Evolutionary conservation across 257 asterid genomes (phyloP).

Genomic region (Henckelia pumila): DNA sequence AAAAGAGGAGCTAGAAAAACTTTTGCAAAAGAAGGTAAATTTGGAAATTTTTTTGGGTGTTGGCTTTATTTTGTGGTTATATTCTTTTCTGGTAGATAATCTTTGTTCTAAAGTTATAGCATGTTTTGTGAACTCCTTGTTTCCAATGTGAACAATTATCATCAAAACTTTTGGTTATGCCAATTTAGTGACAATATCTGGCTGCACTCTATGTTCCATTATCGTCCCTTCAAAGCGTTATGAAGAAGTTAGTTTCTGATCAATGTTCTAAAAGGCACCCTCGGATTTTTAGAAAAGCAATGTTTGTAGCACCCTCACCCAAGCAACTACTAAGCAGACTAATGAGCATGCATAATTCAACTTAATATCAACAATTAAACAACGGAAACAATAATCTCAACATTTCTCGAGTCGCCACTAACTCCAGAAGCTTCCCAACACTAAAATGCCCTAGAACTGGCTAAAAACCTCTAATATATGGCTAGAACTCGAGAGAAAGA

Average conservation of each 20-base stretch:
- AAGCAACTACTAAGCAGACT: no score
- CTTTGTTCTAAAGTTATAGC: neutral
- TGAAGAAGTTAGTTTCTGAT: neutral
- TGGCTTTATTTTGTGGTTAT: constrained; percentile 4
- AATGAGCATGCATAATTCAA: no score
- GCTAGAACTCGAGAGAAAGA: no score
- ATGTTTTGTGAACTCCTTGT: neutral
- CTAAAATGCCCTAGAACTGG: no score
- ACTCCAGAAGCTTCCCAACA: no score
- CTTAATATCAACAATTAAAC: no score
- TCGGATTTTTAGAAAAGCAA: no score
- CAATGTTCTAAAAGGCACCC: no score
- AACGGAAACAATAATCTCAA: no score
- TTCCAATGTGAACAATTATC: neutral
- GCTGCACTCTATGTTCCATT: neutral
- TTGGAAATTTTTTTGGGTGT: neutral
- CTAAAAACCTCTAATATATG: no score
- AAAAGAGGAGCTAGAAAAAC: constrained; percentile 66
- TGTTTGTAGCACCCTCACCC: no score
- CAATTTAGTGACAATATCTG: neutral
- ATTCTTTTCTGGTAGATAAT: neutral
- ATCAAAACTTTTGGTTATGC: neutral
- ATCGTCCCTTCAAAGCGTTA: neutral
- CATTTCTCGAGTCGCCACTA: no score
- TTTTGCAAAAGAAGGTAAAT: constrained; percentile 71